Conservation (phyloP, 1,284 basidiomycete genomes). For the Peniophora sp. region DNA sequence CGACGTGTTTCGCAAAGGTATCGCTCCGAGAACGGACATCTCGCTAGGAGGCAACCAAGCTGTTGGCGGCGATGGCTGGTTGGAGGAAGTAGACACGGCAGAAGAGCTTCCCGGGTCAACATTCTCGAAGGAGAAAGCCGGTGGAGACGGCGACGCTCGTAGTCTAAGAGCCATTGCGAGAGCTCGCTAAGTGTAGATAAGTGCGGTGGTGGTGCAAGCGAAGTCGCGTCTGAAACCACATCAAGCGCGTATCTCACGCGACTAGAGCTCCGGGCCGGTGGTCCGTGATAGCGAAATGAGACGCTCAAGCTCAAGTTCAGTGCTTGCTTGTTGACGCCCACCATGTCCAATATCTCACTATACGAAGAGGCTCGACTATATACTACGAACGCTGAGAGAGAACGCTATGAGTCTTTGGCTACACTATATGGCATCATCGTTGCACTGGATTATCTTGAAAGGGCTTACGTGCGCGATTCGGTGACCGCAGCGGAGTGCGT, state of each 20-base stretch:
- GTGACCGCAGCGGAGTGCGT: slow-evolving; percentile 86
- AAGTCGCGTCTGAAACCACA: background rate
- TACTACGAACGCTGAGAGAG: slow-evolving; percentile 83
- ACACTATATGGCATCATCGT: slow-evolving; percentile 92
- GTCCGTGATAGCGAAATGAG: background rate
- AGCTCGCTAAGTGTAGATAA: background rate
- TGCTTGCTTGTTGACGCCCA: background rate
- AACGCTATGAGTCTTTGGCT: slow-evolving; percentile 82
- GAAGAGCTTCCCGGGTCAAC: slow-evolving; percentile 30
- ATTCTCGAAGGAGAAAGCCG: slow-evolving; percentile 54
- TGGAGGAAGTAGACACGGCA: slow-evolving; percentile 4
- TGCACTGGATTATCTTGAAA: slow-evolving; percentile 88
- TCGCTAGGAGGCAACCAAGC: slow-evolving; percentile 77
- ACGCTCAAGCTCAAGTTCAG: too few species aligned
- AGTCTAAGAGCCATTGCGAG: slow-evolving; percentile 52
- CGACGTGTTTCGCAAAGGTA: slow-evolving; percentile 46
- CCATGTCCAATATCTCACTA: slow-evolving; percentile 20
- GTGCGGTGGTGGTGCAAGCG: background rate
- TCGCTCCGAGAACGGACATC: slow-evolving; percentile 80
- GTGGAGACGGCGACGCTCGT: slow-evolving; percentile 32
- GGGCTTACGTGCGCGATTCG: slow-evolving; percentile 91
- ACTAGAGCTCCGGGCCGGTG: background rate
- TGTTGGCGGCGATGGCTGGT: slow-evolving; percentile 58
- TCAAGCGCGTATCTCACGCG: background rate
- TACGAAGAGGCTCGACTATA: slow-evolving; percentile 93